Base-by-base conservation (phyloP, 345 rosid genomes). In the Eucalyptus tenuipes region DNA sequence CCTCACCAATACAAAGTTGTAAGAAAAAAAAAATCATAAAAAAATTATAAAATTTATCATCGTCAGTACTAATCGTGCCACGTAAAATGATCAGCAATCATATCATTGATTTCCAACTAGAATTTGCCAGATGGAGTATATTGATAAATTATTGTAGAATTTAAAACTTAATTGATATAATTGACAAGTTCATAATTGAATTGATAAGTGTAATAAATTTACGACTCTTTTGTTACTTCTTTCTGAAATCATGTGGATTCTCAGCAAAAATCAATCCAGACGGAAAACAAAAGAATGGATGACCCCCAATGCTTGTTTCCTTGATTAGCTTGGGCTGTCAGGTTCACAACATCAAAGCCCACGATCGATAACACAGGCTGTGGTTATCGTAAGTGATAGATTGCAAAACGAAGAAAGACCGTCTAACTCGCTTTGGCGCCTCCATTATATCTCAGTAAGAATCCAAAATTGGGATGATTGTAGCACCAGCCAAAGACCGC, bases 31-130 rank as follows among this genome's bases (percentile, higher is more conserved):
- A 0, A 1, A 18, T 18, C 2, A 4, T 53, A 2, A 17, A 55
- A 22, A 55, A 53, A 18, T 55, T 55, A 55, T 55, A 55, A 22
- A 55, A 9, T 9, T 55, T 55, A 10, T 55, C 13, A 55, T 55
- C 3, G 0, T 22, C 6, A 1, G 0, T 3, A 55, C 27, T 22
- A 1, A 55, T 20, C 12, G 9, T 9, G 0, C 3, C 59, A 22
- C 5, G 3, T 53, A 22, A 8, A 20, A 53, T 8, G 1, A 0
- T 53, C 12, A 8, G 1, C 4, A 3, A 3, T 2, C 7, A 0
- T 55, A 24, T 55, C 3, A 24, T 2, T 8, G 1, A 55, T 9
- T 55, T 24, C 3, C 29, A 55, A 55, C 13, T 4, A 55, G 2
- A 55, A 22, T 55, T 55, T 55, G 5, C 27, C 2, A 1, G 0